Evolutionary conservation across 2,329 filamentous ascomycete genomes (phyloP).

Genomic region (Colletotrichum liriopes): DNA sequence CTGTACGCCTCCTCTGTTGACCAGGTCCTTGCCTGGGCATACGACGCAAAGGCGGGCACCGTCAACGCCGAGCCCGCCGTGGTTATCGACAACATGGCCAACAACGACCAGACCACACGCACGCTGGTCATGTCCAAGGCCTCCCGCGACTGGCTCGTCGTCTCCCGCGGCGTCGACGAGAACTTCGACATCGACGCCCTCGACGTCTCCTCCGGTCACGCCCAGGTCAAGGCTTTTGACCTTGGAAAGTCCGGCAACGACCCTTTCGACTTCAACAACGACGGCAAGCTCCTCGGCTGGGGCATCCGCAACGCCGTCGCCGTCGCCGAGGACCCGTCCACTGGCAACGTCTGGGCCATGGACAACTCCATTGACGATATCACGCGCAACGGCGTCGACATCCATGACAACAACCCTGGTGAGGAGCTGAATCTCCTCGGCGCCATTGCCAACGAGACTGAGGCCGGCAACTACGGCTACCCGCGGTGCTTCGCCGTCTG

Average conservation of each 20-base stretch:
- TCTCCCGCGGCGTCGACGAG: constrained; percentile 75
- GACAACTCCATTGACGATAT: constrained; percentile 82
- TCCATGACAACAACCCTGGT: constrained; percentile 79
- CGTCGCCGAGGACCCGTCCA: constrained; percentile 72
- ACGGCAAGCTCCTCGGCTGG: constrained; percentile 73
- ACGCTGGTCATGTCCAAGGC: constrained; percentile 75
- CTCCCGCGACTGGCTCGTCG: constrained; percentile 70
- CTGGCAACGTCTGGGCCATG: constrained; percentile 71
- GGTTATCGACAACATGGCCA: constrained; percentile 64
- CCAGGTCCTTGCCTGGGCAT: constrained; percentile 76
- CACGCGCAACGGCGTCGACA: constrained; percentile 69
- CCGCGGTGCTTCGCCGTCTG: constrained; percentile 72
- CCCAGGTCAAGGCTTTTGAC: constrained; percentile 76
- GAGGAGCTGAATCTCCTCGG: constrained; percentile 84
- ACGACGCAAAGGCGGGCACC: constrained; percentile 68
- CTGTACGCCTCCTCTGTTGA: constrained; percentile 72
- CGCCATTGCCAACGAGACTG: constrained; percentile 60
- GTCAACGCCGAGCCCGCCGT: constrained; percentile 65
- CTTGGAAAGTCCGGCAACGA: constrained; percentile 50
- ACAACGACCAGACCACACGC: constrained; percentile 74
- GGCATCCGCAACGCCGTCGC: constrained; percentile 82
- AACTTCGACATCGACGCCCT: constrained; percentile 74
- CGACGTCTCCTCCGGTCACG: constrained; percentile 69
- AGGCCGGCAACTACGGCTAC: constrained; percentile 49
- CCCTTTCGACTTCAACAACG: constrained; percentile 63